A percentile compares a stretch with the other conserved stretches of the same genome.
Evolutionary conservation across 1,284 basidiomycete genomes (phyloP).

Genomic region (Rhodotorula sp.): DNA sequence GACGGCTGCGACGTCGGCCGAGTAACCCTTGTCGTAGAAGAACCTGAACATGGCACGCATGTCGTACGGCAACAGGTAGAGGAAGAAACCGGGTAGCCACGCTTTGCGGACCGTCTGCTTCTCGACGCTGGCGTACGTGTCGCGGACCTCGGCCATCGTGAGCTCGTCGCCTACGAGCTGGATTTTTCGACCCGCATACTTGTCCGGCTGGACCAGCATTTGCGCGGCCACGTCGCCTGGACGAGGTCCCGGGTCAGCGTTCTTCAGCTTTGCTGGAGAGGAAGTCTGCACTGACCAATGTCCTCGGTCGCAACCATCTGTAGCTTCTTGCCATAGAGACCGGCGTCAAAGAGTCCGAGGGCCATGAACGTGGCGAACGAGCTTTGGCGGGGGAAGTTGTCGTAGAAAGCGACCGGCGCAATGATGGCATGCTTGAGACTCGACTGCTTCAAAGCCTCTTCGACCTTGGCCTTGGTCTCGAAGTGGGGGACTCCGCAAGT

Average conservation of each 20-base stretch:
- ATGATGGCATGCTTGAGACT: constrained; percentile 11
- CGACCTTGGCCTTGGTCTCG: constrained; percentile 29
- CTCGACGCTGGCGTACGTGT: constrained; percentile 1
- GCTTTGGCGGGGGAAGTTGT: constrained; percentile 18
- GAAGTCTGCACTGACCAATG: constrained; percentile 3
- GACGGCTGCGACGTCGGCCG: neutral
- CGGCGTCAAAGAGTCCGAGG: constrained; percentile 22
- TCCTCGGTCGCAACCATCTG: constrained; percentile 22
- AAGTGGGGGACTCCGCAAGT: constrained; percentile 22
- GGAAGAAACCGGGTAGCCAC: neutral
- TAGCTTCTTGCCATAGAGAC: constrained; percentile 11
- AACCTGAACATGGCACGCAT: constrained; percentile 15
- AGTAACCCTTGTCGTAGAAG: constrained; percentile 16
- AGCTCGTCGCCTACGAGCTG: constrained; percentile 17
- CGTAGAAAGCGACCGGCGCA: constrained; percentile 17
- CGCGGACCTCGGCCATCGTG: constrained; percentile 13
- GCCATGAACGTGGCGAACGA: neutral
- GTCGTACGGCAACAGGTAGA: constrained; percentile 15
- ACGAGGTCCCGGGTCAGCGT: too few species aligned
- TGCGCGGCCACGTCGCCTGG: constrained; percentile 19
- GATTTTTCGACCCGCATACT: constrained; percentile 12
- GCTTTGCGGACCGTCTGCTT: constrained; percentile 11
- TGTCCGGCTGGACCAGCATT: constrained; percentile 8
- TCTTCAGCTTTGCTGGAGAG: rapidly evolving
- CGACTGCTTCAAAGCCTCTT: constrained; percentile 16